Evolutionary conservation across 768 basidiomycete species (phyloP).

Genomic region (Lactifluus subvellereus): DNA sequence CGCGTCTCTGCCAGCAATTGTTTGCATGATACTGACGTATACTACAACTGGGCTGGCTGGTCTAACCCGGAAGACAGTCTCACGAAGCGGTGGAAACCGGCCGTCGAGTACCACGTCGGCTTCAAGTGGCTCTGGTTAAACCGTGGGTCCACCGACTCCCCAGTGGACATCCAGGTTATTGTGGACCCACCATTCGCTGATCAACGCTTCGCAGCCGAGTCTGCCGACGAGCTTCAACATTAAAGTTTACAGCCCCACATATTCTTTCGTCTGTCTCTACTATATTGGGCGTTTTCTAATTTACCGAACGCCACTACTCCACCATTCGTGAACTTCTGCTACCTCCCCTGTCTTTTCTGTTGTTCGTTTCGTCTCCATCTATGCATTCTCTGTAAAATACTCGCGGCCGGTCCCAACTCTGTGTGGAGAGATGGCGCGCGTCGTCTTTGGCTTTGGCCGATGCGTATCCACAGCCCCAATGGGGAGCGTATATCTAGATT

Average conservation of each 20-base stretch:
- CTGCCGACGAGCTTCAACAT: background rate
- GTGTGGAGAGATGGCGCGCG: conserved; percentile 16
- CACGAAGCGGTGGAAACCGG: conserved; percentile 39
- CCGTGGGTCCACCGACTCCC: conserved; percentile 23
- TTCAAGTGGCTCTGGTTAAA: conserved; percentile 51
- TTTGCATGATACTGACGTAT: conserved; percentile 37
- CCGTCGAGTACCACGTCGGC: conserved; percentile 41
- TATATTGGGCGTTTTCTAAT: background rate
- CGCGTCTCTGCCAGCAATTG: conserved; percentile 34
- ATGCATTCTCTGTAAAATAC: conserved; percentile 25
- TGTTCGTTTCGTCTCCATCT: background rate
- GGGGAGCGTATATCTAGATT: conserved; percentile 71
- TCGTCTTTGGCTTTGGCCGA: conserved; percentile 48
- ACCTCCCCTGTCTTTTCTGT: conserved; percentile 2
- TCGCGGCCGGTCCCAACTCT: conserved; percentile 22
- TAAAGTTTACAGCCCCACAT: background rate
- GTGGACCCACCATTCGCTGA: conserved; percentile 38
- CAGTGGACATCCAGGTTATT: conserved; percentile 34
- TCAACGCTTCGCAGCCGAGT: conserved; percentile 28
- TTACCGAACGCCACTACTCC: background rate
- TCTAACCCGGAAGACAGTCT: conserved; percentile 37
- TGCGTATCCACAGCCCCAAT: conserved; percentile 95
- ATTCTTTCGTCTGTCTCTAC: background rate
- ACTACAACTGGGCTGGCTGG: conserved; percentile 45
- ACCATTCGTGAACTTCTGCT: background rate